phyloP scores from a whole-genome alignment of 164 flowering plant genomes.

The Echeveria elegans region DNA sequence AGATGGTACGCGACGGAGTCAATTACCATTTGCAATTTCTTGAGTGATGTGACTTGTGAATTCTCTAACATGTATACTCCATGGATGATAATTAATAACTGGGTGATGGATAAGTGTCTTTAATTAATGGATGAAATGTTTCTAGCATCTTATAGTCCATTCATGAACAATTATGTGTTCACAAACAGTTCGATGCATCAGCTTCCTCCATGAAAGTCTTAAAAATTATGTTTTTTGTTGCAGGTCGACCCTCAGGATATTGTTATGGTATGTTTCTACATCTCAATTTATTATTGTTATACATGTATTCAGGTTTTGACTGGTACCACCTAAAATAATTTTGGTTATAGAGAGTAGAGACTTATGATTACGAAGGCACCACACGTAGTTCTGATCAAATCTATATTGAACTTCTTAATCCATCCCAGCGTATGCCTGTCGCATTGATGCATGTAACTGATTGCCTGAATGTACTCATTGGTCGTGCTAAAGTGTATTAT shows the following conservation, averaged over 20 bases:
- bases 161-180: neutral
- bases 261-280: constrained; percentile 64
- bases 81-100: no score
- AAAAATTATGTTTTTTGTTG: constrained; percentile 14
- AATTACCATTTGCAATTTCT: no score
- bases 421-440: neutral
- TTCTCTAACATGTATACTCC: no score
- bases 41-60: no score
- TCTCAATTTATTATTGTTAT: neutral
- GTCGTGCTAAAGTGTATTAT: constrained; percentile 10
- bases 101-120: no score
- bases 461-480: neutral
- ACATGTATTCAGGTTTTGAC: neutral
- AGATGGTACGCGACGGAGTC: no score
- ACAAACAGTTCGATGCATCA: neutral
- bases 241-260: constrained; percentile 99
- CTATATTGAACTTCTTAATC: no score
- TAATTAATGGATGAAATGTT: neutral
- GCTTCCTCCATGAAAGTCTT: neutral
- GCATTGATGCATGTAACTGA: neutral
- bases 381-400: neutral
- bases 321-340: neutral
- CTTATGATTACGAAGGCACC: no score
- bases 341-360: neutral
- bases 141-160: neutral